A percentile compares a stretch with the other conserved stretches of the same genome.
These are phyloP conservation scores for Prunella vulgaris DNA, from an alignment of 257 asterid genomes.

Conservation along the genomic window DNA sequence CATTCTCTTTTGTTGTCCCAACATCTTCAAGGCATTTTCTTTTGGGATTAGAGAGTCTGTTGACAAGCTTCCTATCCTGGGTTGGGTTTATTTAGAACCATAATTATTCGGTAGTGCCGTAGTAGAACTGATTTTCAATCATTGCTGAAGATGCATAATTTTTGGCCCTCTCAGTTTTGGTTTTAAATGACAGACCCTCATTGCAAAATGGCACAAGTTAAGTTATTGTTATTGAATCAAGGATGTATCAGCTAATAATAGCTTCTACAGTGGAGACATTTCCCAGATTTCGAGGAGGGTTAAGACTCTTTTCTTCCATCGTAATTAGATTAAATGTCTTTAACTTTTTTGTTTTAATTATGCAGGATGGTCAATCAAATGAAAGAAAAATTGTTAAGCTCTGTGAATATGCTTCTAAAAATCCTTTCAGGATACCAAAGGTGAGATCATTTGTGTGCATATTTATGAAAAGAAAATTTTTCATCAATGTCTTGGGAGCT, in stretches of 20 bases:
- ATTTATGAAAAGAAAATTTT: not conserved
- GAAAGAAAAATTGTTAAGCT: constrained; percentile 80
- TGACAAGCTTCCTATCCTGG: not conserved
- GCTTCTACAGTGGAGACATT: not conserved
- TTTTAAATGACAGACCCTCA: not conserved
- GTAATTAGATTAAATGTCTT: not conserved
- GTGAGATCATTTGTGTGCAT: constrained; percentile 26
- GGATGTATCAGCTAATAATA: not conserved
- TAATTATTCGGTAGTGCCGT: not conserved
- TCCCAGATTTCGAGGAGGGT: too few relatives aligned
- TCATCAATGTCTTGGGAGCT: not conserved
- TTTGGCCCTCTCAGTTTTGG: not conserved
- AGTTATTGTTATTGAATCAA: not conserved
- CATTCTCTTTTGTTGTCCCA: not conserved
- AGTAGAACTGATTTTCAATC: not conserved
- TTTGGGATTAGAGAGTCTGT: not conserved
- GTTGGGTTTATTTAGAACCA: not conserved
- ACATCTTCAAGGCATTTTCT: not conserved
- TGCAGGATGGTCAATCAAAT: constrained; percentile 68
- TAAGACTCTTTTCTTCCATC: not conserved
- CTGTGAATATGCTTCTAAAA: constrained; percentile 94
- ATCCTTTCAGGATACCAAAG: constrained; percentile 88
- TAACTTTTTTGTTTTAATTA: constrained; percentile 1
- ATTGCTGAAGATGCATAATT: not conserved
- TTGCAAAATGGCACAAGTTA: not conserved